Conservation (phyloP, 164 flowering plant genomes). For the Cinnamomum chago region DNA sequence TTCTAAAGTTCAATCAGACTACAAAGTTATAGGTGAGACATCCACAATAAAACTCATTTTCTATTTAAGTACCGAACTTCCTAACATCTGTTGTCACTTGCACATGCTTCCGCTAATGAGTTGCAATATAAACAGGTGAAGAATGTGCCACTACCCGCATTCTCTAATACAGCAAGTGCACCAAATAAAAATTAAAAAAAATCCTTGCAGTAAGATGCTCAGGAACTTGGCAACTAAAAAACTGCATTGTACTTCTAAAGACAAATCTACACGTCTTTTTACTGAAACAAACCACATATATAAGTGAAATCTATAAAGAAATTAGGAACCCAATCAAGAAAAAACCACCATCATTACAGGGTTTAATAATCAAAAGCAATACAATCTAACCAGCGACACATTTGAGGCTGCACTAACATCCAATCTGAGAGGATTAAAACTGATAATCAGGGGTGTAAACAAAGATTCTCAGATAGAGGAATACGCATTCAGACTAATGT, state of each 20-base stretch:
- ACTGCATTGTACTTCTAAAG: not conserved
- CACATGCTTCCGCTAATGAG: not conserved
- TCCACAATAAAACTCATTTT: not conserved
- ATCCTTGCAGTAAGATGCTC: not conserved
- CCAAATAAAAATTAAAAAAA: too few relatives aligned
- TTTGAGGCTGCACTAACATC: too few relatives aligned
- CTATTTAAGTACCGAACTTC: not conserved
- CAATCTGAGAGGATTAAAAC: too few relatives aligned
- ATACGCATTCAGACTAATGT: too few relatives aligned
- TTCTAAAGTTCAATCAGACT: not conserved
- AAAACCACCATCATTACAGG: not conserved
- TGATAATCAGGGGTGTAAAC: too few relatives aligned
- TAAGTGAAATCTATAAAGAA: not conserved
- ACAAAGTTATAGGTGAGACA: not conserved
- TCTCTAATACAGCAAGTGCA: too few relatives aligned
- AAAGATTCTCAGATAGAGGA: too few relatives aligned
- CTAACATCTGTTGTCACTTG: not conserved
- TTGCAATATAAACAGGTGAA: too few relatives aligned
- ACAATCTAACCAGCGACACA: not conserved
- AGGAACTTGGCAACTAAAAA: not conserved
- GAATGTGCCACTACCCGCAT: too few relatives aligned
- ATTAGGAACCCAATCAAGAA: not conserved
- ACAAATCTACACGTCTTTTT: not conserved
- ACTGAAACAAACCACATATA: not conserved
- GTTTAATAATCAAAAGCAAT: not conserved